Evolutionary conservation across 2,329 filamentous ascomycete genomes (phyloP), one percentile per base, ranked within the genome.

Genomic region (Fusarium aywerte): DNA sequence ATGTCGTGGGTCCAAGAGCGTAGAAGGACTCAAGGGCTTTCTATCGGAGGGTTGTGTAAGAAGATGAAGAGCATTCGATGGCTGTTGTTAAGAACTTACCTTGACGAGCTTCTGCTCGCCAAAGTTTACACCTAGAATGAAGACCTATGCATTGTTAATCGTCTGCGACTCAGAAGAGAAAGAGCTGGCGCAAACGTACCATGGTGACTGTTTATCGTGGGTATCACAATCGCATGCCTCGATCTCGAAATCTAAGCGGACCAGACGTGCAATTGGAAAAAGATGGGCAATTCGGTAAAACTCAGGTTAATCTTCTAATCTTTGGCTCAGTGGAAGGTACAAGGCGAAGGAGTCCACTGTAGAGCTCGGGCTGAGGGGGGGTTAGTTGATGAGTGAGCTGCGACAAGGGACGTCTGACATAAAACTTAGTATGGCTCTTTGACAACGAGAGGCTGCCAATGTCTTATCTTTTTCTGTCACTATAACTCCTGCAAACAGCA

Each of bases 61-160:
- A 52, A 54, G 38, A 40, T 21, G 36, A 29, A 35, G 38, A 38
- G 35, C 23, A 11, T 23, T 56, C 20, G 7, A 44, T 57, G 60
- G 12, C 35, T 43, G 53, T n/a, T 18, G 29, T 10, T n/a, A 42
- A 38, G 7, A 38, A 59, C 81, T 78, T 88, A 92, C 93, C 84
- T 91, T 91, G 77, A 98, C 90, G 76, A 97, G 87, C 79, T 90
- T 90, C 74, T 84, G 82, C 82, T 97, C 94, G 73, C 87, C 83
- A 83, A 98, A 97, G 83, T 91, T 94, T 83, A 92, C 84, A 74
- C 92, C 92, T 76, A 95, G 85, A 75, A 98, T 90, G 83, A 96
- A 92, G 75, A 94, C 91, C 92, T 93, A 21, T 33, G 16, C 15
- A 29, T 20, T 10, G 43, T 59, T 15, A 66, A 23, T 20, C 4